These are phyloP conservation scores for Fusarium albosuccineum DNA, from an alignment of 2,329 filamentous ascomycete species.

Conservation along the genomic window DNA sequence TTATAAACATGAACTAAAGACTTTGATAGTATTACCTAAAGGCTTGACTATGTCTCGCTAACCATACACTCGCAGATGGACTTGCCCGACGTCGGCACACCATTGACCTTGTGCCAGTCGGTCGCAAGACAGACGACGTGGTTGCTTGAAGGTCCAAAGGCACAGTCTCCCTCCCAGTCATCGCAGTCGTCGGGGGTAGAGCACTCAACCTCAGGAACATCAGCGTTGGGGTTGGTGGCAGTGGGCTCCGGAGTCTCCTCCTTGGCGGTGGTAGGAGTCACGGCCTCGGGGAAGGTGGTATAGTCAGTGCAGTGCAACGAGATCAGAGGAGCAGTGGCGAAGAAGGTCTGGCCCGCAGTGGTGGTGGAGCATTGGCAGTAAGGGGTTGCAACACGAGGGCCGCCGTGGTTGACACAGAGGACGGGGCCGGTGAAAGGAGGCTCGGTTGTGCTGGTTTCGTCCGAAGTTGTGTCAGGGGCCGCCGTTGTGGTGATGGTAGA, in stretches of 20 bases:
- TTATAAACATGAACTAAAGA: no score
- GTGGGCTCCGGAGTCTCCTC: not conserved
- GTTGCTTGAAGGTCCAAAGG: not conserved
- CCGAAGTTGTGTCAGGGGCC: not conserved
- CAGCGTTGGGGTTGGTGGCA: not conserved
- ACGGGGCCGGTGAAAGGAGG: conserved; percentile 15
- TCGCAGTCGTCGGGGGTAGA: conserved; percentile 1
- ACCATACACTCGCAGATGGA: conserved; percentile 5
- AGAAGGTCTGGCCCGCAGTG: conserved; percentile 21
- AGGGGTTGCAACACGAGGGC: conserved; percentile 24
- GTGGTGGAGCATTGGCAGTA: conserved; percentile 35
- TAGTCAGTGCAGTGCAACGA: conserved; percentile 20
- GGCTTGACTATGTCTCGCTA: not conserved
- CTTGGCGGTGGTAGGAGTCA: conserved; percentile 12
- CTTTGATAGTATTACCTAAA: no score
- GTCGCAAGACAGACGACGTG: conserved; percentile 1
- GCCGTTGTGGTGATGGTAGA: conserved; percentile 19
- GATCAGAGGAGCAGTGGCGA: conserved; percentile 25
- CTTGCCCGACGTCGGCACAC: conserved; percentile 1
- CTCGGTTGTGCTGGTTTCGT: conserved; percentile 6
- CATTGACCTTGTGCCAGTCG: conserved; percentile 6
- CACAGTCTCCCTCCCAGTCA: conserved; percentile 3
- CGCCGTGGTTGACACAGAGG: conserved; percentile 28
- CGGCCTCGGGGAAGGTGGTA: conserved; percentile 21
- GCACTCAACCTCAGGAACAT: conserved; percentile 1